Evolutionary conservation across 2,329 filamentous ascomycete genomes (phyloP), one percentile per base, ranked within the genome.

Genomic region (Geosmithia putterillii): DNA sequence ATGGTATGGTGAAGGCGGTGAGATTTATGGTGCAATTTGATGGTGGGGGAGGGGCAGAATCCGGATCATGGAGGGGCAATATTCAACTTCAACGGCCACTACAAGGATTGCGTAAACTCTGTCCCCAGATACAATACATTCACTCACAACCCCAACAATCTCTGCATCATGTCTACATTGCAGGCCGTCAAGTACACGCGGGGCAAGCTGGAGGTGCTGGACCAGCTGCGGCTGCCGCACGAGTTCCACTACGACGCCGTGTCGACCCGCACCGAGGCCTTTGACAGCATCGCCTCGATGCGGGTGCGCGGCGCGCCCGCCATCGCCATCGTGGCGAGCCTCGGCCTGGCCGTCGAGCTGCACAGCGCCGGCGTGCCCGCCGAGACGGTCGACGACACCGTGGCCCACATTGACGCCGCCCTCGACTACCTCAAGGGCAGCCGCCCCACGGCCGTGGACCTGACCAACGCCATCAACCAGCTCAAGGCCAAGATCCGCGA

Each of bases 241-340:
- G 78, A 84, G 52, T 81, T 86, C 55, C 76, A 85, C 59, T 92
- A 89, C 60, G 83, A 90, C 54, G 60, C 74, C 49, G 76, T 90
- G 43, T 72, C 72, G 23, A 83, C 76, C 10, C 76, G 79, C 48
- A 74, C 81, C 52, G 82, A 87, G 62, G 86, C 83, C 34, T 92
- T 86, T 65, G 81, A 87, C 58, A 85, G 83, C 54, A 92, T 92
- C 64, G 80, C 79, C 53, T 74, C 83, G 15, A 92, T 92, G 86
- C 67, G 79, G 41, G 79, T 82, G 7, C 79, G 86, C 54, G 86
- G 64, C 28, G 92, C 92, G 5, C 92, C 92, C 1, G 92, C 92
- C 39, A 98, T 98, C 60, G 92, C 92, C 38, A 96, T 98, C 50
- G 92, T 98, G n/a, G 92, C 92, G 19, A 86, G 85, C 18, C 74